Evolutionary conservation across 2,329 filamentous ascomycete species (phyloP).

Genomic region (Aspergillus texensis): DNA sequence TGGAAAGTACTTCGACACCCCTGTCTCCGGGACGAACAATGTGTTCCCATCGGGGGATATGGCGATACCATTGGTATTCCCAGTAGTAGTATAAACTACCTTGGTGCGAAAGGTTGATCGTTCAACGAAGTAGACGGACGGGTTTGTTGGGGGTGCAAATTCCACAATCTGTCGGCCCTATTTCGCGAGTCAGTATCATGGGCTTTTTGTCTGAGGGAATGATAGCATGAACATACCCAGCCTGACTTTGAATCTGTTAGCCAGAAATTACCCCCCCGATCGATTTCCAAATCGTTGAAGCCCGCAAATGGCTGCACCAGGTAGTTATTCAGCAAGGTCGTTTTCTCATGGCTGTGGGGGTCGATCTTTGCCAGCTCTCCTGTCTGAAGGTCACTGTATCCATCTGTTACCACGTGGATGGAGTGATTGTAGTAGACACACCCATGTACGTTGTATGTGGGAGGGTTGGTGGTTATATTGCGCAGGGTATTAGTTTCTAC

Average conservation of each 20-base stretch:
- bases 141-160: conserved; percentile 12
- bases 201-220: background rate
- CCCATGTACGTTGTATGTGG: conserved; percentile 11
- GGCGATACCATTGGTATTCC: conserved; percentile 27
- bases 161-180: conserved; percentile 15
- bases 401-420: conserved; percentile 13
- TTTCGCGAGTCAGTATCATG: background rate
- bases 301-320: conserved; percentile 13
- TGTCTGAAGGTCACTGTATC: conserved; percentile 2
- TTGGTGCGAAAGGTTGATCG: conserved; percentile 9
- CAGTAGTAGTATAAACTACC: conserved; percentile 7
- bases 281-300: conserved; percentile 16
- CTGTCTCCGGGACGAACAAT: conserved; percentile 32
- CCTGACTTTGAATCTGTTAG: conserved; percentile 14
- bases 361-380: conserved; percentile 11
- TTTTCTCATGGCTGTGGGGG: conserved; percentile 5
- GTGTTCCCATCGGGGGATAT: conserved; percentile 25
- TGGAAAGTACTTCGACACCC: conserved; percentile 14
- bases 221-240: background rate
- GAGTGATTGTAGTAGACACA: conserved; percentile 12
- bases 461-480: conserved; percentile 14
- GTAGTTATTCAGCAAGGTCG: conserved; percentile 15
- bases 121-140: conserved; percentile 17
- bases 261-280: conserved; percentile 18
- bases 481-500: conserved; percentile 8